Base-by-base conservation (phyloP, 164 flowering plant genomes). In the Brasenia schreberi region DNA sequence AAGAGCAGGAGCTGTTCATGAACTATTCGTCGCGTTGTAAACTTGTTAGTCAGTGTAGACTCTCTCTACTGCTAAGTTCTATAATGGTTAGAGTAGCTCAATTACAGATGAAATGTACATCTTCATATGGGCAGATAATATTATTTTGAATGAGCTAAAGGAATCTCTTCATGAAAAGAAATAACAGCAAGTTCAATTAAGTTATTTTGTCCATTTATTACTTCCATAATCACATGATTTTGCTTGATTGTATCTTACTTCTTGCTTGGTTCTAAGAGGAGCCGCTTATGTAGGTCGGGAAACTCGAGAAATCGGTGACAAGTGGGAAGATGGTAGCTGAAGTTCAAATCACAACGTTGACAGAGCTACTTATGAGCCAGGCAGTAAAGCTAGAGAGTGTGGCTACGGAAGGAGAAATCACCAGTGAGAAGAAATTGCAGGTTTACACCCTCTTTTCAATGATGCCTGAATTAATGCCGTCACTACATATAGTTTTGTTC, bases 281-380 rank as follows among this genome's bases (percentile, higher is more conserved):
- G 16, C 18, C 4, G 60, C 60, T 12, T 12, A 58, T 0, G 56
- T 65, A 88, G 91, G 88, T 84, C 18, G 67, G 78, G 39, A 71
- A 72, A n/a, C 83, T 86, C 11, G 85, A 86, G 53, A 84, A 79
- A 65, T 82, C 87, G 0, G 74, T 83, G n/a, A 63, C 78, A 7
- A 78, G 68, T 18, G 89, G 87, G 59, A 72, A 44, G 11, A 85
- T 78, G 65, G 91, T 88, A 5, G 77, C 87, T 11, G 95, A 88
- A 72, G 80, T 82, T 68, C 89, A 85, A 63, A 83, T 86, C 72
- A 81, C 88, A 12, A 86, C 89, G 6, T 70, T 88, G 73, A 83
- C 70, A 6, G 95, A 88, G 81, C 77, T 86, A 87, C 77, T 88
- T 18, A 86, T 86, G 95, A 79, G 82, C 66, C 87, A 81, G 75